phyloP scores from a whole-genome alignment of 1,284 basidiomycete genomes.

The Leccinum ponderosum region DNA sequence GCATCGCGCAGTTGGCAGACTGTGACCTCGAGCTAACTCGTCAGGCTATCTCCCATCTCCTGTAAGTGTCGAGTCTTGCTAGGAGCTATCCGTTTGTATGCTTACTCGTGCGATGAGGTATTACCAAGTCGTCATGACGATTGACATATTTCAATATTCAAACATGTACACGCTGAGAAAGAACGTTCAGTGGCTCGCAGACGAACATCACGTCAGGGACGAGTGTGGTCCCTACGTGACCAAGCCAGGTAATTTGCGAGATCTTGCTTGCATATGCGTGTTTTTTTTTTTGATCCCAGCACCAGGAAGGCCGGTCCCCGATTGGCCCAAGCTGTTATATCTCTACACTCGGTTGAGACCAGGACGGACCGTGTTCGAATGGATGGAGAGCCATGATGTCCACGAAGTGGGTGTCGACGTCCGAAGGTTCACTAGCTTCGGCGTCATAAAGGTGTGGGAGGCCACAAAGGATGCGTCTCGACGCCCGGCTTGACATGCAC shows the following conservation, averaged over 20 bases:
- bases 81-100: neutral
- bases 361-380: slow-evolving; percentile 83
- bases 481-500: neutral
- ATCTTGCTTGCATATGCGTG: neutral
- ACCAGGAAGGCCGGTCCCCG: slow-evolving; percentile 54
- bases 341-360: slow-evolving; percentile 88
- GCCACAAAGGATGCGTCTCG: slow-evolving; percentile 1
- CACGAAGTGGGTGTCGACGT: slow-evolving; percentile 82
- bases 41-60: slow-evolving; percentile 88
- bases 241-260: slow-evolving; percentile 52
- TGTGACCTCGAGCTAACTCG: slow-evolving; percentile 85
- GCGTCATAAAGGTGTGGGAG: slow-evolving; percentile 84
- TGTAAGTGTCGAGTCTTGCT: slow-evolving; percentile 52
- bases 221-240: slow-evolving; percentile 93
- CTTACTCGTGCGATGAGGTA: slow-evolving; percentile 52
- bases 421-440: slow-evolving; percentile 95
- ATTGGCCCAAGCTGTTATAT: slow-evolving; percentile 83
- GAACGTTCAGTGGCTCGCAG: slow-evolving; percentile 81
- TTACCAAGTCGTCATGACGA: slow-evolving; percentile 94
- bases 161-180: slow-evolving; percentile 94
- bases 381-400: slow-evolving; percentile 83
- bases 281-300: slow-evolving; percentile 4
- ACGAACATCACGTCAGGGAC: slow-evolving; percentile 77
- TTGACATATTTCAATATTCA: slow-evolving; percentile 97
- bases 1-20: slow-evolving; percentile 91